Evolutionary conservation across 1,284 basidiomycete species (phyloP), one percentile per base, ranked within the genome.

Genomic region (Ustilago hordei): DNA sequence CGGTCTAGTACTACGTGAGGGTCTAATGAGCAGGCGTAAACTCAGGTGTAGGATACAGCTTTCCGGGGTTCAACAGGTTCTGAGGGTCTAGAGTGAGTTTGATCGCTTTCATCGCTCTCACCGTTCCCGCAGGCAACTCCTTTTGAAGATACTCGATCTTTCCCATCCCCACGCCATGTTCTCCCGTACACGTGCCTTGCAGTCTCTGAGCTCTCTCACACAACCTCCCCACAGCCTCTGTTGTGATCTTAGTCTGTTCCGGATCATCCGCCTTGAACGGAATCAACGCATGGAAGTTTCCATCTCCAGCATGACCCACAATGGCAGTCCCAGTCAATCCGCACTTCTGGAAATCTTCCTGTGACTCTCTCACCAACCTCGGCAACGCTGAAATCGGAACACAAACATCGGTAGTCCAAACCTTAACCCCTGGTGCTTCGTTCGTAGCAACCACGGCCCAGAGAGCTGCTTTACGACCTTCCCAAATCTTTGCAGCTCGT

Each of bases 231-330:
- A 88, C 88, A 2, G 87, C 87, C 13, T 85, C 85, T 57, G 85
- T 84, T n/a, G 87, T 87, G 34, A 80, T 81, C 69, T 81, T 41
- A 19, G 80, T 56, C 71, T 83, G 69, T 57, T 62, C 62, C 0
- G 63, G 55, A 45, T 69, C 73, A 17, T 32, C 45, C 52, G 78
- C 66, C n/a, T 78, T 64, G 54, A 78, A 81, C n/a, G 79, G 61
- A 39, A 83, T 67, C 34, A 83, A 45, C 2, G 73, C 76, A 73
- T 87, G 86, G 35, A 82, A 88, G 81, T 89, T 88, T 87, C 93
- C 94, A 84, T 95, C 94, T 1, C 94, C 94, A 0, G 93, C 93
- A 80, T 95, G 94, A 1, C 93, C 93, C 11, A 92, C 89, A 45
- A 93, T 91, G 0, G 90, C 90, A 1, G 91, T 74, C 0, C 61